Conservation (phyloP, 345 rosid genomes). For the Garcia nutans region DNA sequence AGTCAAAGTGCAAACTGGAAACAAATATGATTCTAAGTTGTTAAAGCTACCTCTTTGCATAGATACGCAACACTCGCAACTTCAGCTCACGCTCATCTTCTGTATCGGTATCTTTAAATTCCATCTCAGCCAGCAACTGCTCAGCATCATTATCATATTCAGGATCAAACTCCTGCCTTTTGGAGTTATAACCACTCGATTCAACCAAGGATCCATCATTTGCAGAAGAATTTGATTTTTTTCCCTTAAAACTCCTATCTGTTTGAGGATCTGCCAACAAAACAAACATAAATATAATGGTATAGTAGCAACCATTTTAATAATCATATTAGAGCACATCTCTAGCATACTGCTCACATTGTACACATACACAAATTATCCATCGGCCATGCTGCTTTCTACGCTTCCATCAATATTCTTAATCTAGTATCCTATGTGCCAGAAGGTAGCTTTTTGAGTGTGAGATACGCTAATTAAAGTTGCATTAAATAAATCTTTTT, state of each 20-base stretch:
- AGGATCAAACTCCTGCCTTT: slow-evolving; percentile 85
- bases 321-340: background rate
- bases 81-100: slow-evolving; percentile 86
- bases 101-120: slow-evolving; percentile 80
- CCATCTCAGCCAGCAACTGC: slow-evolving; percentile 96
- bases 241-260: slow-evolving; percentile 63
- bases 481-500: background rate
- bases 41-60: slow-evolving; percentile 64
- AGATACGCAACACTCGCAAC: slow-evolving; percentile 75
- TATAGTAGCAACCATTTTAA: background rate
- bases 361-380: background rate
- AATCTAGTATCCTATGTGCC: background rate
- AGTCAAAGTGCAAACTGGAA: background rate
- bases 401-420: background rate
- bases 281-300: background rate
- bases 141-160: slow-evolving; percentile 97
- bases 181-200: slow-evolving; percentile 71
- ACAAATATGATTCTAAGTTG: background rate
- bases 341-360: background rate
- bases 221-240: slow-evolving; percentile 54
- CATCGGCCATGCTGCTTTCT: background rate
- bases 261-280: slow-evolving; percentile 54
- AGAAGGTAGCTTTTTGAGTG: background rate
- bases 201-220: slow-evolving; percentile 73
- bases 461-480: background rate